These are phyloP conservation scores for Talaromyces rugulosus DNA, from an alignment of 2,329 filamentous ascomycete species.

Conservation along the genomic window DNA sequence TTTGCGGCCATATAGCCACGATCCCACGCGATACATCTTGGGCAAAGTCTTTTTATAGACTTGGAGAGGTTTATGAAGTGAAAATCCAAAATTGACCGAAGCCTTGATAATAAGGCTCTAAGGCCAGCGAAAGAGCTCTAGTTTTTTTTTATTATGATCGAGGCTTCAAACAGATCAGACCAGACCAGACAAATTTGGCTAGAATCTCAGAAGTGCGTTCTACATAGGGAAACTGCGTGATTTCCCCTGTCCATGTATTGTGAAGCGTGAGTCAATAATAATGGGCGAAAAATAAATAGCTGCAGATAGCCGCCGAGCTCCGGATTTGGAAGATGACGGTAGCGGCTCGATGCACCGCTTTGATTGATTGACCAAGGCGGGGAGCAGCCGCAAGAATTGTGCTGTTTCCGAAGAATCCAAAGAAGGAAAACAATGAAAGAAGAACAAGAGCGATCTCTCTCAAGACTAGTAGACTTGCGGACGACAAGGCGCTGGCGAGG, in stretches of 20 bases:
- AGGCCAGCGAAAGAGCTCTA: neutral
- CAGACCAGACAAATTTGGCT: neutral
- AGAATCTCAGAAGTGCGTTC: neutral
- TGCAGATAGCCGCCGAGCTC: neutral
- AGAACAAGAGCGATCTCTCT: neutral
- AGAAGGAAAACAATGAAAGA: neutral
- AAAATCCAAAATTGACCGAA: neutral
- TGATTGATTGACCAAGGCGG: neutral
- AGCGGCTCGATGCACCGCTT: neutral
- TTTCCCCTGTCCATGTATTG: neutral
- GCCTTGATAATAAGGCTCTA: neutral
- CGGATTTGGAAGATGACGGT: neutral
- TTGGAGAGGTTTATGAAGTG: neutral
- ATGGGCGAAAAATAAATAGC: neutral
- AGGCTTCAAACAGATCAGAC: neutral
- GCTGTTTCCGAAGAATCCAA: neutral
- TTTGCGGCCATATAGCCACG: conserved; percentile 44
- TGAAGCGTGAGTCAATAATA: neutral
- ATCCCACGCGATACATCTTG: conserved; percentile 38
- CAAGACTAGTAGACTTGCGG: neutral
- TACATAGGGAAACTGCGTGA: neutral
- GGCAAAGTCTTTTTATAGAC: neutral
- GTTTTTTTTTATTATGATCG: neutral
- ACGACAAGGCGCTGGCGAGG: neutral
- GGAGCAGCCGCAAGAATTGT: neutral